Conservation (phyloP, 129 eudicot species). For the Glebionis coronaria region DNA sequence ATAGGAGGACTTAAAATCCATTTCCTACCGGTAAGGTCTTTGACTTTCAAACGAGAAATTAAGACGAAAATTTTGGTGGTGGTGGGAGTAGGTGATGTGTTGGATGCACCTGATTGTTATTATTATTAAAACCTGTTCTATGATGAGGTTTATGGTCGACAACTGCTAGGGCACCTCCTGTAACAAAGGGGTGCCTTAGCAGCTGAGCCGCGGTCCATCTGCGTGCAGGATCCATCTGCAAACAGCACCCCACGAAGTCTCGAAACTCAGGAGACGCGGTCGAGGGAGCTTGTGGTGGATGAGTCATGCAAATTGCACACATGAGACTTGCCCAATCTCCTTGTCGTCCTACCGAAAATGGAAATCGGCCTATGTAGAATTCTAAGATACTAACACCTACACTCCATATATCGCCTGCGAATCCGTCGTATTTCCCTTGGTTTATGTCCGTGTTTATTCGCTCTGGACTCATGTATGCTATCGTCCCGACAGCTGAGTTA, state of each 20-base stretch:
- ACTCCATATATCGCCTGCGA: slow-evolving; percentile 87
- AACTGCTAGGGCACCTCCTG: slow-evolving; percentile 14
- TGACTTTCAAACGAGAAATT: no score
- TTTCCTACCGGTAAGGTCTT: no score
- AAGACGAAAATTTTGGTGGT: slow-evolving; percentile 22
- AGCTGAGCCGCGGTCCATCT: slow-evolving; percentile 68
- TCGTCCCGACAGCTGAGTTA: slow-evolving; percentile 72
- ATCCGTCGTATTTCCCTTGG: slow-evolving; percentile 66
- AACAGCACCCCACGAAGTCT: slow-evolving; percentile 57
- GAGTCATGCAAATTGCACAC: slow-evolving; percentile 74
- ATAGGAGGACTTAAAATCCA: no score
- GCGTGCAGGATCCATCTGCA: slow-evolving; percentile 68
- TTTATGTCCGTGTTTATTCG: slow-evolving; percentile 76
- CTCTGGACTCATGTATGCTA: slow-evolving; percentile 91
- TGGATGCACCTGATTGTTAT: slow-evolving; percentile 31
- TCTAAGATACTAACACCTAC: slow-evolving; percentile 73
- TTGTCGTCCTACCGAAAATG: slow-evolving; percentile 53
- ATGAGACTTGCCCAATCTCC: slow-evolving; percentile 86
- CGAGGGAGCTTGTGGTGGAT: slow-evolving; percentile 71
- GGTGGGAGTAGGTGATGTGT: slow-evolving; percentile 50
- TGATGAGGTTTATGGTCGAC: not conserved
- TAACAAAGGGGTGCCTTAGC: slow-evolving; percentile 41
- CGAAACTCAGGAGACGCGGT: slow-evolving; percentile 63
- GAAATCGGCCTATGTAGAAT: slow-evolving; percentile 65
- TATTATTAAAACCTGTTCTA: not conserved